phyloP scores from a whole-genome alignment of 768 basidiomycete species.

The Lenzites betulinus region DNA sequence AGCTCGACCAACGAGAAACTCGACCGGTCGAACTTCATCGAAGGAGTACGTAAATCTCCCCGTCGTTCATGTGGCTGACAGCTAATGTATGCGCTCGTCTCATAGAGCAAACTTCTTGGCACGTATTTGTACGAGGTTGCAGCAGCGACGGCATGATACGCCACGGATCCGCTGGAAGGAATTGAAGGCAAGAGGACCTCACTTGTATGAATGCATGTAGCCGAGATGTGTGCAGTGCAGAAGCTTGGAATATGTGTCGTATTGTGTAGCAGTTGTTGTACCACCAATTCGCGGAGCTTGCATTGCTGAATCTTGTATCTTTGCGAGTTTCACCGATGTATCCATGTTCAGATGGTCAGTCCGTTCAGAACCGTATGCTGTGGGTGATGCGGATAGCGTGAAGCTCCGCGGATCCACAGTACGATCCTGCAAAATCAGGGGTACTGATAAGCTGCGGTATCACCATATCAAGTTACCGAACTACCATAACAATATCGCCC shows the following conservation, averaged over 20 bases:
- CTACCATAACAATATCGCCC: no score
- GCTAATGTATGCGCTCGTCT: neutral
- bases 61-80: neutral
- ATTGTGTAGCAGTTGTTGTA: neutral
- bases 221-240: neutral
- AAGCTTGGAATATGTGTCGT: neutral
- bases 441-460: no score
- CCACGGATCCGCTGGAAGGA: no score
- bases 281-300: no score
- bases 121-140: conserved; percentile 78
- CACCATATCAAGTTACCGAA: no score
- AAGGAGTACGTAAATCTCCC: conserved; percentile 56
- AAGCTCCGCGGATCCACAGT: conserved; percentile 34
- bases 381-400: neutral
- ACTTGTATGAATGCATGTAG: no score
- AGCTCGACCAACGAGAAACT: conserved; percentile 96
- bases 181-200: no score
- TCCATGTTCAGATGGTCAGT: neutral
- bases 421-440: no score
- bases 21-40: conserved; percentile 85
- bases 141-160: conserved; percentile 14
- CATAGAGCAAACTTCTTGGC: conserved; percentile 72
- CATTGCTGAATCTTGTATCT: neutral
- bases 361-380: conserved; percentile 36
- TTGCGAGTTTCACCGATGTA: no score